Base-by-base conservation (phyloP, 306 rosid species). In the Prunus mira region DNA sequence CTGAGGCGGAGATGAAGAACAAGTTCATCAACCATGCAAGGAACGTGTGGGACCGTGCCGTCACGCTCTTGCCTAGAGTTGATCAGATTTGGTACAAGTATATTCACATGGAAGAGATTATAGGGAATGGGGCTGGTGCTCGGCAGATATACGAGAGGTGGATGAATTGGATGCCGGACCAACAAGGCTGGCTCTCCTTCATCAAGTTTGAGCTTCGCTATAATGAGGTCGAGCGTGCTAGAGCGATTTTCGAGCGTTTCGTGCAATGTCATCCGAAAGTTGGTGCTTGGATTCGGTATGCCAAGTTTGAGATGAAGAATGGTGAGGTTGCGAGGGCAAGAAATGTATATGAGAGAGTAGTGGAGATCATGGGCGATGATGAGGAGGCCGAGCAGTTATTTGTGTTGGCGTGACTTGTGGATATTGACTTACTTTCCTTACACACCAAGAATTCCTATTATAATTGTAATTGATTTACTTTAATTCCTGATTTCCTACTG, bases 151-250 rank as follows among this genome's bases (percentile, higher is more conserved):
- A 90, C 22, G 91, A 90, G 82, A 65, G 94, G 68, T 93, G 98
- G 98, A 90, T 93, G 98, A 73, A 83, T 19, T 93, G 97, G 97
- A 84, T 69, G 88, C 97, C 92, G 0, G 97, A 90, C 79, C 91
- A 85, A 67, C 94, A 89, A 49, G 91, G 91, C 12, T 90, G 96
- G 94, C 87, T 87, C 12, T 83, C 90, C 27, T 90, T 84, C 77
- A 85, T 93, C 13, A 89, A 93, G 72, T 93, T 93, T 51, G 94
- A 93, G 75, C 77, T 90, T 0, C 81, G 96, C 6, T 87, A 93
- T 74, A 87, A 85, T 8, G 94, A 93, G 47, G 76, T 87, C n/a
- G 91, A 90, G 24, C 89, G 91, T 0, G 96, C 94, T 1, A 80
- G 96, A 61, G 87, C 72, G 64, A 84, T 93, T 14, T 90, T 84